A percentile compares a stretch with the other conserved stretches of the same genome.
Evolutionary conservation across 495 filamentous ascomycete genomes (phyloP).

Genomic region (Aspergillus sclerotiicarbonarius): DNA sequence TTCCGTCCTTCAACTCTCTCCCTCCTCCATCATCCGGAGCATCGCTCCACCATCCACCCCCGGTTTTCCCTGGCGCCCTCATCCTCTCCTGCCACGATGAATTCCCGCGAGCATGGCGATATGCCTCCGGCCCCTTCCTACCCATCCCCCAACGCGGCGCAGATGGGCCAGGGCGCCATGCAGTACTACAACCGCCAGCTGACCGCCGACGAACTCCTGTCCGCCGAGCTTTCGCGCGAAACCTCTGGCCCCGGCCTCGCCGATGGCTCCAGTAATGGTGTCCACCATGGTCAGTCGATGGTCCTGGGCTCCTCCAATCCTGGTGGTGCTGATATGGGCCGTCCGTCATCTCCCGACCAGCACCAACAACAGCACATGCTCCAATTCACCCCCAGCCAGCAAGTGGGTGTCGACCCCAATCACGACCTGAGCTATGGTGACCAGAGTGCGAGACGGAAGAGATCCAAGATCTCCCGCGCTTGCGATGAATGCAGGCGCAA

Average conservation of each 20-base stretch:
- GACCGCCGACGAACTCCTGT: conserved; percentile 46
- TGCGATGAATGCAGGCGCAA: conserved; percentile 96
- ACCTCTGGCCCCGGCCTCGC: conserved; percentile 40
- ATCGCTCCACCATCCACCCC: conserved; percentile 30
- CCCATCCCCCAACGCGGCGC: conserved; percentile 48
- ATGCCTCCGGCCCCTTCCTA: conserved; percentile 50
- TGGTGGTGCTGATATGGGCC: conserved; percentile 37
- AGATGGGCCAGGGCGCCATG: conserved; percentile 48
- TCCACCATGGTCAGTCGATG: conserved; percentile 44
- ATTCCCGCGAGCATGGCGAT: conserved; percentile 47
- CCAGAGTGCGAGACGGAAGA: conserved; percentile 69
- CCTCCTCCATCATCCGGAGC: conserved; percentile 24
- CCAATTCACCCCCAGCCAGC: conserved; percentile 46
- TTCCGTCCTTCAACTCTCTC: conserved; percentile 33
- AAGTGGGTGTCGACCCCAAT: conserved; percentile 52
- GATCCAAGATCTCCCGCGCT: conserved; percentile 88
- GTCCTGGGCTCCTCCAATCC: conserved; percentile 42
- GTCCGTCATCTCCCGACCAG: conserved; percentile 39
- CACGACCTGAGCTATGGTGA: conserved; percentile 55
- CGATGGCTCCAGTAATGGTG: conserved; percentile 42
- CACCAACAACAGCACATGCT: conserved; percentile 49
- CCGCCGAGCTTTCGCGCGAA: conserved; percentile 48
- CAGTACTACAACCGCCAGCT: conserved; percentile 49
- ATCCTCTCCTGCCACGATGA: conserved; percentile 32
- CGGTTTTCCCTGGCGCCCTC: conserved; percentile 14